Percentiles rank a stretch among this genome's conserved stretches.
phyloP scores from a whole-genome alignment of 495 filamentous ascomycete species.

The Penicillium salamii region DNA sequence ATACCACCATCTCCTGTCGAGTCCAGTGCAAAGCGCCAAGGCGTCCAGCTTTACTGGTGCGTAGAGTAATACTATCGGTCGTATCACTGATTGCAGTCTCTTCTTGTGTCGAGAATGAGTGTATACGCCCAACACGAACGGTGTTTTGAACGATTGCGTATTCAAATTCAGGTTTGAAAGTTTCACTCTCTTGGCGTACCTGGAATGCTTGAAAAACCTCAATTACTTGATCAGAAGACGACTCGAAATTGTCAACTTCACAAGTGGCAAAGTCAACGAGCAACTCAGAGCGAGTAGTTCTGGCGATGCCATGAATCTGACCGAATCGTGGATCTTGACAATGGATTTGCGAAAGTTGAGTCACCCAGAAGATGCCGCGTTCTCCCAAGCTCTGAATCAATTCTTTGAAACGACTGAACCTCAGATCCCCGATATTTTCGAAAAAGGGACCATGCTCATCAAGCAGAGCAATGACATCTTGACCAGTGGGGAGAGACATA shows the following conservation, averaged over 20 bases:
- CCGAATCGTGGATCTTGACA: slow-evolving; percentile 38
- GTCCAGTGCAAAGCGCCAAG: slow-evolving; percentile 49
- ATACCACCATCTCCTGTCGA: slow-evolving; percentile 30
- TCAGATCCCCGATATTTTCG: slow-evolving; percentile 16
- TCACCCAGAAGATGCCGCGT: slow-evolving; percentile 32
- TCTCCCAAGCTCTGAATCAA: not conserved
- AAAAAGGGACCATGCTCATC: slow-evolving; percentile 36
- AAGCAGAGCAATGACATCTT: slow-evolving; percentile 36
- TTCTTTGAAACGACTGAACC: slow-evolving; percentile 21
- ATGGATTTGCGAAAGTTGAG: slow-evolving; percentile 24
- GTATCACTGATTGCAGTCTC: slow-evolving; percentile 1
- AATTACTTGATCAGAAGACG: slow-evolving; percentile 7
- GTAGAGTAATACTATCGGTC: slow-evolving; percentile 10
- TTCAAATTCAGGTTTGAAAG: slow-evolving; percentile 30
- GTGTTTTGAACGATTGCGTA: slow-evolving; percentile 23
- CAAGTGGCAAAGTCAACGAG: slow-evolving; percentile 38
- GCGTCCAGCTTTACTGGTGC: slow-evolving; percentile 12
- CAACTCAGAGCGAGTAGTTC: slow-evolving; percentile 41
- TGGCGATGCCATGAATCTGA: slow-evolving; percentile 35
- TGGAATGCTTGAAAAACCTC: slow-evolving; percentile 26
- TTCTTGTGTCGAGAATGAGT: slow-evolving; percentile 15
- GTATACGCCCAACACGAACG: slow-evolving; percentile 23
- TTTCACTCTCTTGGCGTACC: not conserved
- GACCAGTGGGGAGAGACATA: slow-evolving; percentile 9
- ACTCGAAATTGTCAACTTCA: slow-evolving; percentile 32